These are phyloP conservation scores for Vachellia collinsii DNA, from an alignment of 306 rosid species.

Conservation along the genomic window DNA sequence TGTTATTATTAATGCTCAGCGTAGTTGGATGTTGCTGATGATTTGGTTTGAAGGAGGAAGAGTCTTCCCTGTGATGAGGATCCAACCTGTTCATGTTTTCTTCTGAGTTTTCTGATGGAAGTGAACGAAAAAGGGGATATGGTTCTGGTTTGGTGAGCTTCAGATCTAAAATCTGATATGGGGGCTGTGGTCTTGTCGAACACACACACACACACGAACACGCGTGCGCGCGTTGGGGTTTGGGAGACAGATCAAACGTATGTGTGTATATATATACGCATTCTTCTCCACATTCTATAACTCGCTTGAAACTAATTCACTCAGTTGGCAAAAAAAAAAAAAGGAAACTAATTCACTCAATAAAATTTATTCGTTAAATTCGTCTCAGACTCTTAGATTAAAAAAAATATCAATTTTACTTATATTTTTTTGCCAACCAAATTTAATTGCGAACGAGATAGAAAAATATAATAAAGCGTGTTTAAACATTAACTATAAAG, in stretches of 20 bases:
- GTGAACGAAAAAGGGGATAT: slow-evolving; percentile 20
- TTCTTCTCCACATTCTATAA: too few relatives aligned
- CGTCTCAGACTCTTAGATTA: too few relatives aligned
- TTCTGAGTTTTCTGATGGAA: background rate
- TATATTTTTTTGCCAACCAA: too few relatives aligned
- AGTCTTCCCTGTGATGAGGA: slow-evolving; percentile 59
- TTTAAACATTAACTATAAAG: too few relatives aligned
- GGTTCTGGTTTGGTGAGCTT: slow-evolving; percentile 41
- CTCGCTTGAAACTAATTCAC: too few relatives aligned
- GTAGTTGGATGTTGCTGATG: slow-evolving; percentile 57
- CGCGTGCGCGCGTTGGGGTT: background rate
- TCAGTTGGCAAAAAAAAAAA: too few relatives aligned
- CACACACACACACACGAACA: background rate
- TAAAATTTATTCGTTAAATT: too few relatives aligned
- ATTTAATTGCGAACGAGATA: too few relatives aligned
- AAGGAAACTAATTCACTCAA: too few relatives aligned
- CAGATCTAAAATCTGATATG: slow-evolving; percentile 31
- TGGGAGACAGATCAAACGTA: slow-evolving; percentile 18
- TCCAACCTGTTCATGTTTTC: slow-evolving; percentile 53
- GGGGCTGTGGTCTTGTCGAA: slow-evolving; percentile 35
- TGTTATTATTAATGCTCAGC: background rate
- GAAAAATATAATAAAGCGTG: too few relatives aligned
- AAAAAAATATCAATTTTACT: too few relatives aligned
- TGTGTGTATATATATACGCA: too few relatives aligned
- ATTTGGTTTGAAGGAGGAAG: slow-evolving; percentile 50